Evolutionary conservation across 2,329 filamentous ascomycete genomes (phyloP), one percentile per base, ranked within the genome.

Genomic region (Fusarium multiceps): DNA sequence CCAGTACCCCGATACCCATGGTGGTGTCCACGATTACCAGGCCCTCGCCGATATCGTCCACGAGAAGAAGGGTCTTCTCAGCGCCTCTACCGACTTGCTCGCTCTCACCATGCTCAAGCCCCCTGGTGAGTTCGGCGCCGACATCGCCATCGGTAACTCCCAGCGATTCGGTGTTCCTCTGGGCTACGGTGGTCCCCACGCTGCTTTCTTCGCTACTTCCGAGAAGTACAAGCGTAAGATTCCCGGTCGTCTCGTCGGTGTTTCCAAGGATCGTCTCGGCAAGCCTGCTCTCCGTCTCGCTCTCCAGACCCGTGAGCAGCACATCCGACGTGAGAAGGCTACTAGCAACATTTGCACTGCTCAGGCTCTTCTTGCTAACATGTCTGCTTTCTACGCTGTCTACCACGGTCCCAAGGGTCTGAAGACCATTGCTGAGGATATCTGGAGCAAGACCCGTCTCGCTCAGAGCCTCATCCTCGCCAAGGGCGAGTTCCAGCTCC

Each of bases 271-370:
- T 76, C 88, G 94, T 59, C 85, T 94, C 7, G 94, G 94, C 5
- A 89, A 93, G 69, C 90, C 69, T 18, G 74, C 74, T 20, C 73
- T 75, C 6, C 73, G 73, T 76, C 83, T 98, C 74, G 92, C 94
- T 21, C 84, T 98, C 50, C 94, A 98, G 82, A 98, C 95, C 10
- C 88, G 95, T 75, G 95, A 98, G 82, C 95, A 98, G 83, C 95
- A 98, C 79, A 98, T 98, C 78, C 89, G 95, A 69, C 89, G 95
- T 75, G 95, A 98, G 80, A 98, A 98, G 86, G 95, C 95, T 2
- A 98, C 95, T 4, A 97, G 94, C 84, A 98, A 98, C 78, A 94
- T 98, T 61, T 98, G 95, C 84, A 98, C 95, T 2, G 94, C 95
- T 2, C 95, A 98, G 81, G 95, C 95, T 9, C 84, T 98, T 30